Conservation (phyloP, 2,329 filamentous ascomycete genomes). For the Fusarium sp. region DNA sequence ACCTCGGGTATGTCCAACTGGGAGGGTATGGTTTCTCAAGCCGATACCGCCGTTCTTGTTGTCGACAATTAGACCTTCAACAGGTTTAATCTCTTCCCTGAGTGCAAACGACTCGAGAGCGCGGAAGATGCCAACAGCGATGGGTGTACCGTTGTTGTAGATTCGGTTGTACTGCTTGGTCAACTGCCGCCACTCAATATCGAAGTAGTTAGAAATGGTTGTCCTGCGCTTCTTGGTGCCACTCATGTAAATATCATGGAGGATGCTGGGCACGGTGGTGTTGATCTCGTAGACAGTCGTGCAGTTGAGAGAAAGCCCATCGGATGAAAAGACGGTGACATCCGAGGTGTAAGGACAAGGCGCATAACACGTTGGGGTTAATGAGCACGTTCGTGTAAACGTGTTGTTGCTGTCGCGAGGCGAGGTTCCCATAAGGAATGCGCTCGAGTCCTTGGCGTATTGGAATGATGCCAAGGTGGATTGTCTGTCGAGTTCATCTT, state of each 20-base stretch:
- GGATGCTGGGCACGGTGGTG: slow-evolving; percentile 40
- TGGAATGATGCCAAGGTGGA: slow-evolving; percentile 41
- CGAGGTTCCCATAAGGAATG: slow-evolving; percentile 53
- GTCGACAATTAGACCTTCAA: slow-evolving; percentile 59
- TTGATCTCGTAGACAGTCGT: slow-evolving; percentile 28
- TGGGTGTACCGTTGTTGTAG: slow-evolving; percentile 46
- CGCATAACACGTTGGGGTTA: slow-evolving; percentile 37
- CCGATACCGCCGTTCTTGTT: slow-evolving; percentile 54
- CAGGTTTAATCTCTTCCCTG: slow-evolving; percentile 43
- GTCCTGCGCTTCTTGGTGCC: slow-evolving; percentile 28
- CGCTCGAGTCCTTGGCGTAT: slow-evolving; percentile 50
- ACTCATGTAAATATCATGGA: slow-evolving; percentile 34
- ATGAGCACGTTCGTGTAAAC: slow-evolving; percentile 35
- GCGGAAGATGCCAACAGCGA: slow-evolving; percentile 40
- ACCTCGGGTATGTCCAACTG: slow-evolving; percentile 46
- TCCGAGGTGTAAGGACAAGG: slow-evolving; percentile 40
- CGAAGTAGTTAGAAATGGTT: slow-evolving; percentile 29
- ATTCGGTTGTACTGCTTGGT: slow-evolving; percentile 30
- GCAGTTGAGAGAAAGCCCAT: slow-evolving; percentile 32
- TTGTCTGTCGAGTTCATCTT: slow-evolving; percentile 19
- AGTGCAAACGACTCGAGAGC: slow-evolving; percentile 43
- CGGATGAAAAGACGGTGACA: slow-evolving; percentile 31
- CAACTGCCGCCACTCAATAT: slow-evolving; percentile 48
- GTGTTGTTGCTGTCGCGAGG: slow-evolving; percentile 37
- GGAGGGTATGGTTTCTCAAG: slow-evolving; percentile 57